Base-by-base conservation (phyloP, 1,139 yeast genomes). In the Debaryomycetaceae sp. region DNA sequence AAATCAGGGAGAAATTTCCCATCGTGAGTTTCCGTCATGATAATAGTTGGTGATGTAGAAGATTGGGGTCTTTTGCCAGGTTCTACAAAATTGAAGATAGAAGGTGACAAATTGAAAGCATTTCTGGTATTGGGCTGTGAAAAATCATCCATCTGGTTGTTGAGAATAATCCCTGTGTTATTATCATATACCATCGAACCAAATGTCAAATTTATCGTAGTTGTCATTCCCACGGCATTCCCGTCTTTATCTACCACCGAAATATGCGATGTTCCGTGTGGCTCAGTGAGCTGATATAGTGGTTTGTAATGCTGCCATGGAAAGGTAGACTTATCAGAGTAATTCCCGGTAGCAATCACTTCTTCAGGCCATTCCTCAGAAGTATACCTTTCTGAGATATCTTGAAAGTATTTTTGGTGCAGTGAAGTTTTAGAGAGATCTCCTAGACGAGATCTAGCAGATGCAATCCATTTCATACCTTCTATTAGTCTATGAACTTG, bases 101-200 rank as follows among this genome's bases (percentile, higher is more conserved):
- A 87, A 0, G 98, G 96, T 5, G 80, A 75, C 39, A 91, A 73
- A 24, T 83, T 84, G 60, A 89, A 92, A 11, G 91, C 84, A 61
- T 92, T 92, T 30, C 78, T 70, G 6, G 72, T 62, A 16, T 71
- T 67, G 1, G 95, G 92, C 31, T 79, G 70, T n/a, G 95, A 83
- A 55, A 92, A 92, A 59, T 92, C 98, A 60, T 92, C 97, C 97
- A 92, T 91, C 59, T 92, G 89, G 50, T 88, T 83, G 64, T 92
- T 92, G 53, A 92, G 66, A 6, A 92, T 73, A 11, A 92, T 68
- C 1, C 98, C 98, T 0, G 98, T 91, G 1, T 46, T 58, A 2
- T 84, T 83, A 56, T 91, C 98, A 55, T 84, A 86, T 5, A 91
- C 81, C 52, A 81, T 58, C 9, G 92, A 82, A 0, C 98, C 98